Conservation (phyloP, 306 rosid genomes). For the Senna siamea region DNA sequence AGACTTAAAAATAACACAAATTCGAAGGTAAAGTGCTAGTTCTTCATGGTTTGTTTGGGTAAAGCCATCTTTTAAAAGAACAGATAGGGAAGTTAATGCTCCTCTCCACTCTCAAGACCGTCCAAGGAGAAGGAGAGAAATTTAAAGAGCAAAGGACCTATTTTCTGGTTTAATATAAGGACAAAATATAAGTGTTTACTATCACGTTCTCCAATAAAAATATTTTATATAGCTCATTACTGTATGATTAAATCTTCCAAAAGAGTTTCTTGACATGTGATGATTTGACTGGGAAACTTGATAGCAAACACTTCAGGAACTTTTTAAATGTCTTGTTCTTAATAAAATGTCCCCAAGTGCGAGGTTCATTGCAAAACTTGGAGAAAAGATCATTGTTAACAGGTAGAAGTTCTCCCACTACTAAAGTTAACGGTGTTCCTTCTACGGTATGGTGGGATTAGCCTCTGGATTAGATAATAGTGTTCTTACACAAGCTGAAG, state of each 20-base stretch:
- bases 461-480: neutral
- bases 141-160: no score
- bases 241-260: neutral
- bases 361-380: neutral
- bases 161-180: no score
- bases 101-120: conserved; percentile 8
- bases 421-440: no score
- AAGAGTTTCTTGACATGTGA: neutral
- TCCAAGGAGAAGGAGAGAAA: no score
- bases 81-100: neutral
- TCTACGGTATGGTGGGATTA: no score
- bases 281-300: neutral
- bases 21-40: neutral
- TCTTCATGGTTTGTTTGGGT: neutral
- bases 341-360: neutral
- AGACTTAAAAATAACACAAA: neutral
- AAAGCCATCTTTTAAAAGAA: conserved; percentile 3
- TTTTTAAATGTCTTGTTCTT: neutral
- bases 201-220: neutral
- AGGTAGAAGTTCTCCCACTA: neutral
- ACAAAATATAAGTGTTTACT: neutral
- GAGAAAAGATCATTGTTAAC: neutral
- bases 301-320: neutral
- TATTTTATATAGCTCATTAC: neutral
- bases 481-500: neutral